These are phyloP conservation scores for Kondoa subrosea DNA, from an alignment of 768 basidiomycete genomes.

Conservation along the genomic window DNA sequence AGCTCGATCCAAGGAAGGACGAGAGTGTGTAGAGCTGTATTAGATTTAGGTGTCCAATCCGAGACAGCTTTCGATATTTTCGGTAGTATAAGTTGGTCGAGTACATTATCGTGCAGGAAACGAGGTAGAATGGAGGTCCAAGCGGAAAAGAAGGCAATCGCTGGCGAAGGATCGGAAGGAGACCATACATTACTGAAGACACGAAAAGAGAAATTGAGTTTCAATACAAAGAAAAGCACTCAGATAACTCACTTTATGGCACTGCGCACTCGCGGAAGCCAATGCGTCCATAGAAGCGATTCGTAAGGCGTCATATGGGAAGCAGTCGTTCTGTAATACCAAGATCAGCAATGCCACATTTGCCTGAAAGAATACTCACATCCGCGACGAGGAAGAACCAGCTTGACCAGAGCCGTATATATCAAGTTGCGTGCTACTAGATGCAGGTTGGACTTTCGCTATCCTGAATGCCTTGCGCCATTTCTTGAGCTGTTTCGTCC, in stretches of 20 bases:
- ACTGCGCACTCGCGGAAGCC: slow-evolving; percentile 88
- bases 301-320: slow-evolving; percentile 79
- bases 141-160: slow-evolving; percentile 63
- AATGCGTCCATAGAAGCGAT: slow-evolving; percentile 79
- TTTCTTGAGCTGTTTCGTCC: slow-evolving; percentile 29
- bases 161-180: slow-evolving; percentile 52
- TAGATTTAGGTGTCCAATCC: slow-evolving; percentile 52
- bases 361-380: neutral
- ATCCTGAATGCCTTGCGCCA: slow-evolving; percentile 33
- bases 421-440: slow-evolving; percentile 14
- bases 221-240: no score
- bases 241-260: slow-evolving; percentile 48
- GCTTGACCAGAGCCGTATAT: slow-evolving; percentile 1
- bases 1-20: slow-evolving; percentile 94
- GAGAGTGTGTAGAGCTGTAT: slow-evolving; percentile 52
- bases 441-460: slow-evolving; percentile 10
- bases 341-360: slow-evolving; percentile 10
- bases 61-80: slow-evolving; percentile 70
- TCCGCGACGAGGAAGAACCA: neutral
- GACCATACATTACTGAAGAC: slow-evolving; percentile 62
- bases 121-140: slow-evolving; percentile 76
- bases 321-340: slow-evolving; percentile 64
- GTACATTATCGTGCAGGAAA: slow-evolving; percentile 83
- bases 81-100: slow-evolving; percentile 87
- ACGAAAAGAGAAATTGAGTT: neutral